Evolutionary conservation across 495 filamentous ascomycete genomes (phyloP).

Genomic region (Aspergillus conjunctus): DNA sequence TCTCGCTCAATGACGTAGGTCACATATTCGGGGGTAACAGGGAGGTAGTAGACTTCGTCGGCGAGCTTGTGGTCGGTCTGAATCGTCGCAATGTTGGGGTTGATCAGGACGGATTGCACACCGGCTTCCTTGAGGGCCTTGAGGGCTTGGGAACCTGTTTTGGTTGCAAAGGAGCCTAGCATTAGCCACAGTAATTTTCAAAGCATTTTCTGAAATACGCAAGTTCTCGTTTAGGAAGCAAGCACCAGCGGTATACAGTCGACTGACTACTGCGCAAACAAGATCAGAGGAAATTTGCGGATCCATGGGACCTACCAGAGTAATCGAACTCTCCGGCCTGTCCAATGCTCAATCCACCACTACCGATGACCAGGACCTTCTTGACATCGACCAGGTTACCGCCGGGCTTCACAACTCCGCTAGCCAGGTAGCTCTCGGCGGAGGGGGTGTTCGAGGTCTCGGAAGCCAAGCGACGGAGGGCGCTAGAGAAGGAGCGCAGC

Average conservation of each 20-base stretch:
- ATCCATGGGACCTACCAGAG: slow-evolving; percentile 64
- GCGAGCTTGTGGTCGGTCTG: slow-evolving; percentile 97
- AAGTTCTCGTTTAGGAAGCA: not conserved
- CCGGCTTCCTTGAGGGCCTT: slow-evolving; percentile 96
- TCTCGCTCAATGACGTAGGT: slow-evolving; percentile 94
- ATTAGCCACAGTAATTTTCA: slow-evolving; percentile 18
- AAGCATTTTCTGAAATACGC: not conserved
- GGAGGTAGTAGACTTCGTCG: slow-evolving; percentile 97
- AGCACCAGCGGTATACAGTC: not conserved
- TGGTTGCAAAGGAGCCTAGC: not conserved
- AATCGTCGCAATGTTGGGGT: slow-evolving; percentile 98
- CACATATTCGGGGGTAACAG: slow-evolving; percentile 95
- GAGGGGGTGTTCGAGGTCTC: slow-evolving; percentile 70
- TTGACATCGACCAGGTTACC: slow-evolving; percentile 84
- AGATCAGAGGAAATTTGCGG: not conserved
- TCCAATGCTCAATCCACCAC: slow-evolving; percentile 92
- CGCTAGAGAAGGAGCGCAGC: slow-evolving; percentile 49
- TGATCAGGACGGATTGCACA: slow-evolving; percentile 92
- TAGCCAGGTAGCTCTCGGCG: slow-evolving; percentile 84
- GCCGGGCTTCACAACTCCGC: slow-evolving; percentile 75
- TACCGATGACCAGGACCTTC: slow-evolving; percentile 92
- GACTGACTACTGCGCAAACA: not conserved
- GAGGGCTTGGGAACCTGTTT: slow-evolving; percentile 85
- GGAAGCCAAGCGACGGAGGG: slow-evolving; percentile 39
- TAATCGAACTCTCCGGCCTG: slow-evolving; percentile 98